phyloP scores from a whole-genome alignment of 208 protist species.

The Leishmania braziliensis region DNA sequence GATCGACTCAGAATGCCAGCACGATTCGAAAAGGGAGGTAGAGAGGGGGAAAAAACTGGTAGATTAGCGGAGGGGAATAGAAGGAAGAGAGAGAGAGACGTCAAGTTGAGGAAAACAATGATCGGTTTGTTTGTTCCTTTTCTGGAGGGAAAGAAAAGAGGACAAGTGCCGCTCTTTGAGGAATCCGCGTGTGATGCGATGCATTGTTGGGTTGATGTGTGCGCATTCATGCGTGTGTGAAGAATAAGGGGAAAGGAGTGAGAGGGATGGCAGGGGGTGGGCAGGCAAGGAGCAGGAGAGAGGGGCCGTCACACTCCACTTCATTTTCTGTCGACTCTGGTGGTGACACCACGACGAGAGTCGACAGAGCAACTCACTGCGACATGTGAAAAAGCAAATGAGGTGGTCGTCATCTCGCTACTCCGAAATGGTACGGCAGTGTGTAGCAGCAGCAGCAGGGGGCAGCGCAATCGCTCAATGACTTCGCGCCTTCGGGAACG shows the following conservation, averaged over 20 bases:
- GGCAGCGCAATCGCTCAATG: neutral
- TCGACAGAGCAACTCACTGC: neutral
- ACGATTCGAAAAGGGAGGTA: neutral
- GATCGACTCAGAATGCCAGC: neutral
- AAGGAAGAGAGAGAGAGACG: neutral
- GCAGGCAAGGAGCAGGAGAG: neutral
- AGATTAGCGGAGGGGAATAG: neutral
- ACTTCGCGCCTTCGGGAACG: neutral
- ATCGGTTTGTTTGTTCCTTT: neutral
- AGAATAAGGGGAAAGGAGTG: neutral
- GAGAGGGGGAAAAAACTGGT: neutral
- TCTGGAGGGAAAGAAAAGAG: neutral
- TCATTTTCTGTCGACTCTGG: neutral
- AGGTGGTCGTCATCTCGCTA: too few relatives aligned
- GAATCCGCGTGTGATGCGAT: neutral
- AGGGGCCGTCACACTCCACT: neutral
- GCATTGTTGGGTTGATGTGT: neutral
- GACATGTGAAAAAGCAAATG: neutral
- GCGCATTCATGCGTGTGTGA: neutral
- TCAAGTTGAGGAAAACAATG: neutral
- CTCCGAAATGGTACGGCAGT: neutral
- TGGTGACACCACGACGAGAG: neutral
- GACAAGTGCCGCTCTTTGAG: neutral
- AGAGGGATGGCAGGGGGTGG: neutral
- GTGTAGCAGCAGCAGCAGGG: neutral